Percentiles rank a stretch among this genome's conserved stretches.
These are phyloP conservation scores for Laburnicola sp. DNA, from an alignment of 2,329 filamentous ascomycete species.

Conservation along the genomic window DNA sequence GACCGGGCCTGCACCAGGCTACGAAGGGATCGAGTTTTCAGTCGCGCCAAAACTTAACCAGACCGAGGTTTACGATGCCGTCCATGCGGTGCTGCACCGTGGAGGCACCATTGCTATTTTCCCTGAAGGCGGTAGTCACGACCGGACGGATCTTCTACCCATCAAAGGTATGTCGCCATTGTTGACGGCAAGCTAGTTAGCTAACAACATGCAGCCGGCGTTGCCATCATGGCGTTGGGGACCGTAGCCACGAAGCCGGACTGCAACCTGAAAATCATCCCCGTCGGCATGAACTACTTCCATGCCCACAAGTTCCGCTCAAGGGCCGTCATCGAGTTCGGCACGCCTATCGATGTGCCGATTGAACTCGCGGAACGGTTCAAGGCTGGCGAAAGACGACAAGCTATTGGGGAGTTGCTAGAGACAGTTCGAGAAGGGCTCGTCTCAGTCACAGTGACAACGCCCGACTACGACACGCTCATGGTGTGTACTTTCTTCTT, in stretches of 20 bases:
- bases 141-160: conserved; percentile 86
- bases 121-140: conserved; percentile 94
- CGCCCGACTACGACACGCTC: conserved; percentile 91
- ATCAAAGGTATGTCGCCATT: conserved; percentile 60
- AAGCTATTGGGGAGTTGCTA: conserved; percentile 82
- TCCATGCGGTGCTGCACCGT: conserved; percentile 78
- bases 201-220: conserved; percentile 65
- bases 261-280: conserved; percentile 90
- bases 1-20: conserved; percentile 59
- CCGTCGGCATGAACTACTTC: conserved; percentile 99
- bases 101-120: conserved; percentile 96
- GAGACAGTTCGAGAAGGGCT: conserved; percentile 85
- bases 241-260: conserved; percentile 82
- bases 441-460: conserved; percentile 85
- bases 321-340: conserved; percentile 93
- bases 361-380: conserved; percentile 83
- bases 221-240: conserved; percentile 96
- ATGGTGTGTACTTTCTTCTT: conserved; percentile 60
- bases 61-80: conserved; percentile 88
- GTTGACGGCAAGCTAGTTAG: background rate
- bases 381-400: conserved; percentile 69
- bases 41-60: conserved; percentile 92
- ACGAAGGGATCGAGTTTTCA: conserved; percentile 80
- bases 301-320: conserved; percentile 98
- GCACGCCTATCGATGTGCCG: conserved; percentile 82